Conservation (phyloP, 495 filamentous ascomycete species). For the Xylaria intraflava region DNA sequence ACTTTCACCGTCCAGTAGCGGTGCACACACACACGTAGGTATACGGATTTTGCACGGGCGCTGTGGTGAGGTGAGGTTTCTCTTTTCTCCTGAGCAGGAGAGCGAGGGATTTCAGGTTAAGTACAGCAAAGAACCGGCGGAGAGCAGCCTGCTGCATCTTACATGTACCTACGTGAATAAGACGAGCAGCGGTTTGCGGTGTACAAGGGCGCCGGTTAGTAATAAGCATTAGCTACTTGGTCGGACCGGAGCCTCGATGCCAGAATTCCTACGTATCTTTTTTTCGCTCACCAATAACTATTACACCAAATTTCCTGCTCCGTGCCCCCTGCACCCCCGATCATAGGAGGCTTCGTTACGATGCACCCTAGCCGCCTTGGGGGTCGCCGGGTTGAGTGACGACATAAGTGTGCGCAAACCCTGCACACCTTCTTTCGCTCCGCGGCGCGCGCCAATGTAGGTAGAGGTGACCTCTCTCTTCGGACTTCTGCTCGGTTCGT, state of each 20-base stretch:
- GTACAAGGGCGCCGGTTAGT: neutral
- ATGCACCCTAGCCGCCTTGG: neutral
- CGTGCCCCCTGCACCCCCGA: neutral
- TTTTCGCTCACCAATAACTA: neutral
- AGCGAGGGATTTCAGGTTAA: neutral
- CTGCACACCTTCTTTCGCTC: neutral
- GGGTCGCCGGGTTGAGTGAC: neutral
- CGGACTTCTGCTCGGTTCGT: neutral
- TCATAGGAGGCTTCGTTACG: neutral
- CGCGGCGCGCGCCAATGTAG: neutral
- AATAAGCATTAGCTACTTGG: neutral
- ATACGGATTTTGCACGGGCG: neutral
- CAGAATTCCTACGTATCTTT: too few species aligned
- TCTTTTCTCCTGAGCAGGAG: slow-evolving; percentile 3
- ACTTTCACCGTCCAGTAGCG: neutral
- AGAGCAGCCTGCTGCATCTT: neutral
- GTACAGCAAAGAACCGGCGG: too few species aligned
- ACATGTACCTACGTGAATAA: neutral
- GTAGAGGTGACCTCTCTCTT: neutral
- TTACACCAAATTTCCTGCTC: neutral
- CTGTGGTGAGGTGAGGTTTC: slow-evolving; percentile 8
- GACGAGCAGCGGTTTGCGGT: neutral
- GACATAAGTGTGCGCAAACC: neutral
- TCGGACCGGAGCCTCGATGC: too few species aligned
- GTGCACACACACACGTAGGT: neutral